phyloP scores from a whole-genome alignment of 768 basidiomycete genomes.

The Boletus reticuloceps region DNA sequence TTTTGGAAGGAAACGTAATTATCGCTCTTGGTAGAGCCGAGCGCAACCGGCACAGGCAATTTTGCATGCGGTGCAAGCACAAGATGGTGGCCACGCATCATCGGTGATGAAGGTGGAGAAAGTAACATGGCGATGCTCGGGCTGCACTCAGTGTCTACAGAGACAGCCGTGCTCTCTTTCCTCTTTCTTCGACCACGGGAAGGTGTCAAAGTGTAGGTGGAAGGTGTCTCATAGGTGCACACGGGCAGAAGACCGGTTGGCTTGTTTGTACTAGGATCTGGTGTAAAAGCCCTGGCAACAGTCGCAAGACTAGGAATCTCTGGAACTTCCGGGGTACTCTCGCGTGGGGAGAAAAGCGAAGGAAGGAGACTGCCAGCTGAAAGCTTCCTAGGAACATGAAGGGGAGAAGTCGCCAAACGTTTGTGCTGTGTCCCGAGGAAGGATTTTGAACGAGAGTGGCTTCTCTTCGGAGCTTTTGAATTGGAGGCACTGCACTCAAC shows the following conservation, averaged over 20 bases:
- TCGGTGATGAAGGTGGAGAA: slow-evolving; percentile 24
- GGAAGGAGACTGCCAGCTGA: slow-evolving; percentile 17
- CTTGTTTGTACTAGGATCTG: neutral
- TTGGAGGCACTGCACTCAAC: neutral
- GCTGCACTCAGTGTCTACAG: slow-evolving; percentile 1
- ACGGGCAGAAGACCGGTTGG: neutral
- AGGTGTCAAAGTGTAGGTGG: neutral
- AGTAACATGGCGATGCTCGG: slow-evolving; percentile 22
- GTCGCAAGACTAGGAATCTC: slow-evolving; percentile 10
- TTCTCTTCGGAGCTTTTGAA: slow-evolving; percentile 1
- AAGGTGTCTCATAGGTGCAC: neutral
- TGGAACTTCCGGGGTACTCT: neutral
- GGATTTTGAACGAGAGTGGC: slow-evolving; percentile 20
- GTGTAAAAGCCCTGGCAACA: slow-evolving; percentile 7
- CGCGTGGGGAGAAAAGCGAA: slow-evolving; percentile 12
- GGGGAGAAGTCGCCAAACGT: neutral
- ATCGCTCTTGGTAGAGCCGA: neutral
- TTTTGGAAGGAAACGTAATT: neutral
- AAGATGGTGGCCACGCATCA: neutral
- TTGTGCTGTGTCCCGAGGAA: slow-evolving; percentile 1
- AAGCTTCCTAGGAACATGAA: slow-evolving; percentile 15
- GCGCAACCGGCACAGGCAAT: neutral
- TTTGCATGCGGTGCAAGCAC: slow-evolving; percentile 6
- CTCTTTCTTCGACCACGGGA: slow-evolving; percentile 18
- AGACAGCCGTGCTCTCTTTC: slow-evolving; percentile 8